Evolutionary conservation across 1,284 basidiomycete species (phyloP).

Genomic region (Cutaneotrichosporon cutaneum): DNA sequence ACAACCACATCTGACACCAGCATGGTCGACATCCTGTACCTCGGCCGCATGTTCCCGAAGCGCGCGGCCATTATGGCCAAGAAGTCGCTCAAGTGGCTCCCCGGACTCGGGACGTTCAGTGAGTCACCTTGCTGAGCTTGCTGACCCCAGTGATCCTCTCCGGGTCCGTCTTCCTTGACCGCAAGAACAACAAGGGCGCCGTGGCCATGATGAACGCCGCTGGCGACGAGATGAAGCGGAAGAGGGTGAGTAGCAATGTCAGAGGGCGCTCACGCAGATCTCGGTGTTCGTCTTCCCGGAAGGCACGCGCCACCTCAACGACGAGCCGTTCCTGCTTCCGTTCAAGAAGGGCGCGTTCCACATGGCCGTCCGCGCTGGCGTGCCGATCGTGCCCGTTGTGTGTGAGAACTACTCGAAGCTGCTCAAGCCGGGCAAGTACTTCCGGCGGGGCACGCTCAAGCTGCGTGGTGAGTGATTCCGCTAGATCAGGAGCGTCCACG

Average conservation of each 20-base stretch:
- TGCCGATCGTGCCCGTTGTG: conserved; percentile 88
- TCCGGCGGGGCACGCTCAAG: conserved; percentile 75
- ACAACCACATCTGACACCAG: conserved; percentile 39
- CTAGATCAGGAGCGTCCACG: conserved; percentile 56
- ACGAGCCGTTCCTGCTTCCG: conserved; percentile 68
- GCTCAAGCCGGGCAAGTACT: conserved; percentile 71
- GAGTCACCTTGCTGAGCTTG: conserved; percentile 20
- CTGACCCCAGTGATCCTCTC: conserved; percentile 66
- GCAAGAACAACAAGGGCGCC: conserved; percentile 74
- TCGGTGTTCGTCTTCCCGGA: conserved; percentile 92
- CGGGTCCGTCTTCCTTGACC: conserved; percentile 89
- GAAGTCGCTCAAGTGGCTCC: conserved; percentile 79
- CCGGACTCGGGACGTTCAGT: conserved; percentile 84
- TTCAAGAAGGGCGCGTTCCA: conserved; percentile 99
- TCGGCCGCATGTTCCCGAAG: conserved; percentile 84
- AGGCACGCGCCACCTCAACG: conserved; percentile 75
- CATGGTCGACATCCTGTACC: conserved; percentile 80
- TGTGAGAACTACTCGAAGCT: conserved; percentile 90
- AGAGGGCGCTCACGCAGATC: conserved; percentile 55
- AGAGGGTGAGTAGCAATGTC: conserved; percentile 52
- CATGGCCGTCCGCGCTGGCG: conserved; percentile 72
- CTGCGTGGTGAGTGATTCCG: conserved; percentile 68
- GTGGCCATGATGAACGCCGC: conserved; percentile 77
- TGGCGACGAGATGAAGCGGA: conserved; percentile 75
- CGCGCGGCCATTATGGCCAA: conserved; percentile 90